phyloP scores from a whole-genome alignment of 805 yeast genomes.

The Saturnispora dispora region DNA sequence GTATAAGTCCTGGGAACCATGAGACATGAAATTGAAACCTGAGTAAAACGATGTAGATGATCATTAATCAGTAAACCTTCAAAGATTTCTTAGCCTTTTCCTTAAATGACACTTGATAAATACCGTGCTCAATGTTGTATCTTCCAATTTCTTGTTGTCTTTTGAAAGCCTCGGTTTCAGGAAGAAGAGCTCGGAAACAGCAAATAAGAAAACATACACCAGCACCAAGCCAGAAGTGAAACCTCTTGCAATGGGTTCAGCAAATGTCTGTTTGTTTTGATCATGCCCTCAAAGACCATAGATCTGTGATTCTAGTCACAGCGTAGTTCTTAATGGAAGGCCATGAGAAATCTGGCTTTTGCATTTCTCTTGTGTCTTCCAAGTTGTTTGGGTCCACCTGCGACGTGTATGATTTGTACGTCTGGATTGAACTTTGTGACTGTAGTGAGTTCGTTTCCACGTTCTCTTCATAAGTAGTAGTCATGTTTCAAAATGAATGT shows the following conservation, averaged over 20 bases:
- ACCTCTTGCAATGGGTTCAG: constrained; percentile 58
- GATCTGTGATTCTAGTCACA: constrained; percentile 39
- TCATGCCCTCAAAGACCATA: constrained; percentile 38
- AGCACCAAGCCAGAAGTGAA: constrained; percentile 60
- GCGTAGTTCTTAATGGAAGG: constrained; percentile 30
- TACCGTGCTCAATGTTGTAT: constrained; percentile 24
- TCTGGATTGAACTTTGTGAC: constrained; percentile 4
- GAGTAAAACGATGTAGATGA: constrained; percentile 49
- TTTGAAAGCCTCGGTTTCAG: constrained; percentile 47
- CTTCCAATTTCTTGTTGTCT: constrained; percentile 31
- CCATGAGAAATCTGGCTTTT: constrained; percentile 26
- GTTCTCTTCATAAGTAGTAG: background rate
- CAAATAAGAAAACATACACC: constrained; percentile 40
- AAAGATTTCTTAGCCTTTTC: constrained; percentile 30
- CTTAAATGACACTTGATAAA: constrained; percentile 26
- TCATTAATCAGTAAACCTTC: constrained; percentile 47
- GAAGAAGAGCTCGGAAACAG: constrained; percentile 34
- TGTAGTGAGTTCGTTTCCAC: constrained; percentile 2
- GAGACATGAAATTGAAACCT: constrained; percentile 54
- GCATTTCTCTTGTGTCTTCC: constrained; percentile 9
- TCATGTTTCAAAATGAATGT: background rate
- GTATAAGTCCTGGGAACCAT: constrained; percentile 56
- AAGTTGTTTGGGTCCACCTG: constrained; percentile 1
- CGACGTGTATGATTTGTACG: constrained; percentile 4
- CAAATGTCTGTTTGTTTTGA: constrained; percentile 30